Base-by-base conservation (phyloP, 257 asterid genomes). In the Echium plantagineum region DNA sequence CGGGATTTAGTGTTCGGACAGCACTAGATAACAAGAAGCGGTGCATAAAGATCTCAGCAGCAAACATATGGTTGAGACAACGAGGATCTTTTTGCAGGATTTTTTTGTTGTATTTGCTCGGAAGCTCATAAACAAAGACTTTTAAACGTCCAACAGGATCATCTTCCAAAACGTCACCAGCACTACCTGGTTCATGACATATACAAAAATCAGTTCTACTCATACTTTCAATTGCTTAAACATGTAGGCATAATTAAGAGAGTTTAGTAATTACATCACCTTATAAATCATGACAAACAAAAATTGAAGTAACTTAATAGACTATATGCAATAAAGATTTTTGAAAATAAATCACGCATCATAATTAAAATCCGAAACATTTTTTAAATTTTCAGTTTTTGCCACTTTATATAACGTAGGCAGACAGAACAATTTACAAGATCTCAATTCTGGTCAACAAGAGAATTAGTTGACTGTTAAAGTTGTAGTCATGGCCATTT, bases 11-110 rank as follows among this genome's bases (percentile, higher is more conserved):
- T 16, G 94, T 85, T 6, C 95, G 87, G 28, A 89, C 94, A 15
- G 94, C 72, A 57, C 93, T 86, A 31, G 94, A 75, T 59, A 86
- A 53, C 63, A 89, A 85, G 64, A 86, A 86, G 3, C 83, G 88
- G 66, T 89, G 97, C 95, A 89, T 86, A 62, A 62, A 86, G 60
- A 89, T 84, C 84, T 89, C 97, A 2, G 97, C 93, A 20, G 97
- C 97, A 79, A 89, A 89, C 97, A 89, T 86, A 76, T 89, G 97
- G 70, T 75, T 86, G 68, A 84, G 90, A 72, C 97, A 89, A 76
- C 97, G 78, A 0, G 86, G 79, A 62, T 89, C 95, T 72, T 80
- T 85, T 63, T 83, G 89, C 48, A 85, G 65, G 19, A 83, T 79
- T 75, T 83, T 88, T 68, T 77, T 81, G 78, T 85, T 88, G 79